phyloP scores from a whole-genome alignment of 164 flowering plant species.

The Vitis labrusca region DNA sequence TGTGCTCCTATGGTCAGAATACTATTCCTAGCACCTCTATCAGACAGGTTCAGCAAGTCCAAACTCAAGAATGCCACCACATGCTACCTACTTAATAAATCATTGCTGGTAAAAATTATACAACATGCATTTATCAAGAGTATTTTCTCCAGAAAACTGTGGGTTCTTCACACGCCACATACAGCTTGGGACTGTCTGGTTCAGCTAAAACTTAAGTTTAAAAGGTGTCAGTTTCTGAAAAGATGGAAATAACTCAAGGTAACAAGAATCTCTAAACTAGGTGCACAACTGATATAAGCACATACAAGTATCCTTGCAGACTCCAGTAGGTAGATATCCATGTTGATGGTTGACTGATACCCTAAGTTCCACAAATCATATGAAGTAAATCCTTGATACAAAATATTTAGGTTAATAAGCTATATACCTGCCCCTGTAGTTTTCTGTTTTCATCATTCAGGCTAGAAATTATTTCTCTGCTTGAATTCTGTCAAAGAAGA shows the following conservation, averaged over 20 bases:
- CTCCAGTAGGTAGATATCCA: background rate
- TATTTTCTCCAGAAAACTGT: too few species aligned
- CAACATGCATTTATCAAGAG: too few species aligned
- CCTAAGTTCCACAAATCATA: background rate
- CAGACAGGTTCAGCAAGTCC: too few species aligned
- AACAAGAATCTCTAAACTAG: background rate
- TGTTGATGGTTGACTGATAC: background rate
- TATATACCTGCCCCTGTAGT: conserved; percentile 53
- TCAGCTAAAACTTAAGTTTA: background rate
- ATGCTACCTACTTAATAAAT: too few species aligned
- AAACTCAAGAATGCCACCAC: too few species aligned
- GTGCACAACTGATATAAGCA: conserved; percentile 1
- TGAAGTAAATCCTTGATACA: conserved; percentile 5
- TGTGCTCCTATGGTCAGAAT: too few species aligned
- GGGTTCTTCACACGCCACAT: background rate
- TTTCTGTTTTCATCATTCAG: conserved; percentile 42
- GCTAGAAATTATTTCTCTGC: conserved; percentile 40
- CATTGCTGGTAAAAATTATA: too few species aligned
- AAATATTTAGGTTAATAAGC: conserved; percentile 9
- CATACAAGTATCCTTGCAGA: background rate
- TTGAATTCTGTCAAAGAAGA: conserved; percentile 39
- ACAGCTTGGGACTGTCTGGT: background rate
- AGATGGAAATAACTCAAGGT: background rate
- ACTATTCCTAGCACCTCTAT: too few species aligned
- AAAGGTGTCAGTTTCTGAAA: too few species aligned